Conservation (phyloP, 192 early-diverging fungal genomes). For the Lunasporangiospora selenospora region DNA sequence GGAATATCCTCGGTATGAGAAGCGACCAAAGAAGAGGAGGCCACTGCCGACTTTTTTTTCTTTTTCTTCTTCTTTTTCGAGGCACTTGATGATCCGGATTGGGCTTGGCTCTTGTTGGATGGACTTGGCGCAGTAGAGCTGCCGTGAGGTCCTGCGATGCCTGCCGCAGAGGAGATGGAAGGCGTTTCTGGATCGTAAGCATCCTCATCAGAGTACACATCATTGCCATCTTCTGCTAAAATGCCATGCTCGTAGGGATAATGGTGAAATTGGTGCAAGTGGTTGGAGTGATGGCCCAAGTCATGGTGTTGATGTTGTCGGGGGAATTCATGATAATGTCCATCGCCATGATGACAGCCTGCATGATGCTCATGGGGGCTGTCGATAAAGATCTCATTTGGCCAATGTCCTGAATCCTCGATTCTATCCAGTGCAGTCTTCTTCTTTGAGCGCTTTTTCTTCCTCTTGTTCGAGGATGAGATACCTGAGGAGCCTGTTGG, state of each 20-base stretch:
- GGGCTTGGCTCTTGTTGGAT: neutral
- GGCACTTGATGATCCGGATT: constrained; percentile 14
- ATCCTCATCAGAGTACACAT: constrained; percentile 56
- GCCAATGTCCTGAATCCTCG: constrained; percentile 20
- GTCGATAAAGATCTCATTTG: neutral
- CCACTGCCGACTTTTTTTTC: constrained; percentile 55
- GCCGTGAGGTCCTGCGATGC: constrained; percentile 10
- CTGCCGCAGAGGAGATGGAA: constrained; percentile 24
- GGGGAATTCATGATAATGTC: neutral
- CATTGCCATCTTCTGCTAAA: constrained; percentile 52
- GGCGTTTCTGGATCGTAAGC: constrained; percentile 53
- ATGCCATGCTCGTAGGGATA: constrained; percentile 39
- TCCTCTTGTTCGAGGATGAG: constrained; percentile 44
- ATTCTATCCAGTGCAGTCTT: constrained; percentile 27
- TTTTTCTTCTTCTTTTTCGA: constrained; percentile 62
- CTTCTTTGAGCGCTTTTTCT: constrained; percentile 41
- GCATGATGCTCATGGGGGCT: constrained; percentile 14
- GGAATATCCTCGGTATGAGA: constrained; percentile 14
- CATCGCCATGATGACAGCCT: constrained; percentile 35
- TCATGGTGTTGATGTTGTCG: constrained; percentile 24
- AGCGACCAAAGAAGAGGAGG: too few species aligned
- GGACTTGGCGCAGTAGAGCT: constrained; percentile 11
- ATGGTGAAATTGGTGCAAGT: constrained; percentile 7
- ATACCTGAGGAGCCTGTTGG: neutral
- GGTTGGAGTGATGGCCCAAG: constrained; percentile 36